These are phyloP conservation scores for Cercospora sojina DNA, from an alignment of 2,329 filamentous ascomycete genomes.

Conservation along the genomic window DNA sequence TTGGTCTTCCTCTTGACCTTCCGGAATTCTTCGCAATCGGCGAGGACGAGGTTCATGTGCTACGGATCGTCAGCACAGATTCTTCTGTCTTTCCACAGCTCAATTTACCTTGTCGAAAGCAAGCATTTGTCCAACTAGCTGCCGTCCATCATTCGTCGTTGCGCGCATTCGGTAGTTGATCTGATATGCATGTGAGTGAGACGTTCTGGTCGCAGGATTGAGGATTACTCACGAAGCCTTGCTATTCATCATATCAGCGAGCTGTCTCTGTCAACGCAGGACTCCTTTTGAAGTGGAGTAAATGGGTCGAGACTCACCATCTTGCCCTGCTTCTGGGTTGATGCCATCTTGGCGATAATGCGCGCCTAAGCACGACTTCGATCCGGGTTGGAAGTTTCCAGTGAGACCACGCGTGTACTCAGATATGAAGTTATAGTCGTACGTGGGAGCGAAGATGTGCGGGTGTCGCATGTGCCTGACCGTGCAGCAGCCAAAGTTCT, in stretches of 20 bases:
- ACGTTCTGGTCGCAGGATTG: neutral
- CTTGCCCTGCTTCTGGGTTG: constrained; percentile 81
- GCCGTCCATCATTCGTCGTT: constrained; percentile 88
- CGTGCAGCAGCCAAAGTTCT: constrained; percentile 8
- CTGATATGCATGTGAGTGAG: constrained; percentile 49
- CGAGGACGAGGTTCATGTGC: constrained; percentile 99
- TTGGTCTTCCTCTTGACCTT: constrained; percentile 80
- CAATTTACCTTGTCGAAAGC: constrained; percentile 86
- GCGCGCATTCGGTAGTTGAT: constrained; percentile 99
- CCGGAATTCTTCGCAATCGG: constrained; percentile 97
- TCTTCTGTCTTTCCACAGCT: neutral
- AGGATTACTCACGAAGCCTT: constrained; percentile 61
- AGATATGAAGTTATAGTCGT: neutral
- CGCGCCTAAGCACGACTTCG: constrained; percentile 44
- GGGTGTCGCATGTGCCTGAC: neutral
- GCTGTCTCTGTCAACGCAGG: constrained; percentile 47
- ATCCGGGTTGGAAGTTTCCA: neutral
- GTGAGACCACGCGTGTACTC: neutral
- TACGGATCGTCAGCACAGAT: constrained; percentile 42
- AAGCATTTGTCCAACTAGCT: constrained; percentile 97
- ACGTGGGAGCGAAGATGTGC: neutral
- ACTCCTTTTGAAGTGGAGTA: constrained; percentile 29
- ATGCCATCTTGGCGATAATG: constrained; percentile 44
- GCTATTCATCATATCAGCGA: constrained; percentile 49
- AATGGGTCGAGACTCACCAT: constrained; percentile 70